Evolutionary conservation across 2,329 filamentous ascomycete genomes (phyloP), one percentile per base, ranked within the genome.

Genomic region (Fusarium devonianum): DNA sequence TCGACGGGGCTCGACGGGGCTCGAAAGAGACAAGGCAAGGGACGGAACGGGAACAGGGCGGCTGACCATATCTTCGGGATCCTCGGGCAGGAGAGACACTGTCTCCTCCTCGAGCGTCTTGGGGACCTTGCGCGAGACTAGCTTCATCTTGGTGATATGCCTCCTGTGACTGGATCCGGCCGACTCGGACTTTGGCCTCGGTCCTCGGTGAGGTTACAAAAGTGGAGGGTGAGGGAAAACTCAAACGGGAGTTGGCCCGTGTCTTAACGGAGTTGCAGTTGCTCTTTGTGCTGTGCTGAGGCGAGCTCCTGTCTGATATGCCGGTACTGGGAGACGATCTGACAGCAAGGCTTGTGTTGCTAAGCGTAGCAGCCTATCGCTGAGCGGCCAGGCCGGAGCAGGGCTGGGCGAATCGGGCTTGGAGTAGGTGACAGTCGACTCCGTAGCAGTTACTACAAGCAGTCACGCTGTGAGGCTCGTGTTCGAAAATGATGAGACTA

Each of bases 11-110:
- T 14, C 13, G 17, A 35, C 36, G 29, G 23, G 30, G n/a, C n/a
- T n/a, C n/a, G n/a, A n/a, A n/a, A n/a, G n/a, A 22, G 21, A 28
- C 43, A 29, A 45, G 35, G 38, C 22, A 38, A 37, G 38, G 50
- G 37, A 50, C 45, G 49, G 29, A 22, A 23, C 30, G 33, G 34
- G 19, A 44, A 18, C 14, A 32, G 39, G 37, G 45, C 23, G 22
- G 56, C 71, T 51, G 44, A 77, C 75, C 74, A 79, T 78, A 61
- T 77, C 75, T 62, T 77, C 75, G 28, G 74, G 70, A 60, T 77
- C 75, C 43, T 77, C 75, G 41, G 75, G 73, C 6, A 76, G 62
- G 14, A 77, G 69, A 28, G 73, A 74, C 40, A 77, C 67, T 19
- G 69, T 68, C 63, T 75, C 71, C 47, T 73, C 72, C 65, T 71